phyloP scores from a whole-genome alignment of 306 rosid genomes.

The Elaeagnus macrophylla region DNA sequence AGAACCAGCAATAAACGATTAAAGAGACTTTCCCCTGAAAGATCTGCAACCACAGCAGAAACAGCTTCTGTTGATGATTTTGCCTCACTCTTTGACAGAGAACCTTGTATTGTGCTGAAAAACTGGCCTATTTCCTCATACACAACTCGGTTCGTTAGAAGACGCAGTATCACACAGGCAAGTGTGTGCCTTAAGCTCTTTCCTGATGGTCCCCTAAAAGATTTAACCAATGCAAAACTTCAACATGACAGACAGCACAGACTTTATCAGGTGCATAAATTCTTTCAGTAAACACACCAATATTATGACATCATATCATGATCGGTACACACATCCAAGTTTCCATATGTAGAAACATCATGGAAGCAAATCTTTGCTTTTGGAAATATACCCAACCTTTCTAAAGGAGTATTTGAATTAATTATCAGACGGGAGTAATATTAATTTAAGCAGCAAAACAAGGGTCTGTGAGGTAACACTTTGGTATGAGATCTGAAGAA shows the following conservation, averaged over 20 bases:
- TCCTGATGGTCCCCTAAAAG: slow-evolving; percentile 70
- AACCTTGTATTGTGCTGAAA: slow-evolving; percentile 23
- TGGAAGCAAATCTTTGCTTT: no score
- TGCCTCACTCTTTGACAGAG: slow-evolving; percentile 43
- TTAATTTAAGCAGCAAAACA: no score
- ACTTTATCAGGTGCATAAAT: no score
- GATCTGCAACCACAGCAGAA: slow-evolving; percentile 35
- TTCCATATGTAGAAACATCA: no score
- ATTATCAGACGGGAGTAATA: no score
- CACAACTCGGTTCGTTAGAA: slow-evolving; percentile 79
- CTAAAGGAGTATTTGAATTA: no score
- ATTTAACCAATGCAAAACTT: slow-evolving; percentile 13
- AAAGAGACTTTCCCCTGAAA: slow-evolving; percentile 57
- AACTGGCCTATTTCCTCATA: slow-evolving; percentile 52
- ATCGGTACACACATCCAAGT: no score
- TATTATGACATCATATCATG: no score
- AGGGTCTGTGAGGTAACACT: no score
- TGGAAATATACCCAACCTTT: no score
- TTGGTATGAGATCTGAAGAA: no score
- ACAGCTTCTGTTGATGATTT: slow-evolving; percentile 55
- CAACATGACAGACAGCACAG: background rate
- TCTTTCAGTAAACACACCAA: no score
- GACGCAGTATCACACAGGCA: slow-evolving; percentile 70
- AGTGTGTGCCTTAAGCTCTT: slow-evolving; percentile 61
- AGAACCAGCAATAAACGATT: slow-evolving; percentile 64